Percentiles rank a stretch among this genome's conserved stretches.
Evolutionary conservation across 2,329 filamentous ascomycete genomes (phyloP).

Genomic region (Geosmithia flava): DNA sequence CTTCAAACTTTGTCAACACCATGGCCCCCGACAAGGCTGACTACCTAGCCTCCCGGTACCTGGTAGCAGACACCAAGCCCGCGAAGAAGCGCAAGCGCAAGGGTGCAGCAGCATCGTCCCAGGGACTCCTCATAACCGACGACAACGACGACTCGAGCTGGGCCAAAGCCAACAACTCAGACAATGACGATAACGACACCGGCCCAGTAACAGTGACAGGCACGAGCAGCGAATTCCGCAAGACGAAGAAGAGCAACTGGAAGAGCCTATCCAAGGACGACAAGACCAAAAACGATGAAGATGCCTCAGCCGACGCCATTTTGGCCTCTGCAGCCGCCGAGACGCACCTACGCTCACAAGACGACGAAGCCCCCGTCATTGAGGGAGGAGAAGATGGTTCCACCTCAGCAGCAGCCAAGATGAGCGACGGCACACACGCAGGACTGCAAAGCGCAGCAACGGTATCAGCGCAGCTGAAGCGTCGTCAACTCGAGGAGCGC

Average conservation of each 20-base stretch:
- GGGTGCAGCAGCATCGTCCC: slow-evolving; percentile 21
- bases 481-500: slow-evolving; percentile 54
- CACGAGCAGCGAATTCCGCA: slow-evolving; percentile 52
- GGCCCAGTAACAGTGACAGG: slow-evolving; percentile 39
- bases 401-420: slow-evolving; percentile 35
- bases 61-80: slow-evolving; percentile 47
- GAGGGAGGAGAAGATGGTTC: slow-evolving; percentile 21
- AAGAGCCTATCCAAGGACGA: slow-evolving; percentile 46
- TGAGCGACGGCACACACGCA: slow-evolving; percentile 80
- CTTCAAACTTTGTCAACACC: neutral
- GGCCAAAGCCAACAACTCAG: slow-evolving; percentile 19
- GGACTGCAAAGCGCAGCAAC: slow-evolving; percentile 77
- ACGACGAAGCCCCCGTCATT: slow-evolving; percentile 36
- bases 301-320: slow-evolving; percentile 56
- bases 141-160: slow-evolving; percentile 44
- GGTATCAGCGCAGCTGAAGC: slow-evolving; percentile 56
- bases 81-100: slow-evolving; percentile 55
- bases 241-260: slow-evolving; percentile 70
- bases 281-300: slow-evolving; percentile 25
- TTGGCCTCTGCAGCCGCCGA: slow-evolving; percentile 62
- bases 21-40: slow-evolving; percentile 57
- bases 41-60: slow-evolving; percentile 87
- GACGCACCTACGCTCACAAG: slow-evolving; percentile 34
- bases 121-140: slow-evolving; percentile 52
- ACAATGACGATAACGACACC: slow-evolving; percentile 40